phyloP scores from a whole-genome alignment of 176 grass and related monocot species.

The Pharus latifolius region DNA sequence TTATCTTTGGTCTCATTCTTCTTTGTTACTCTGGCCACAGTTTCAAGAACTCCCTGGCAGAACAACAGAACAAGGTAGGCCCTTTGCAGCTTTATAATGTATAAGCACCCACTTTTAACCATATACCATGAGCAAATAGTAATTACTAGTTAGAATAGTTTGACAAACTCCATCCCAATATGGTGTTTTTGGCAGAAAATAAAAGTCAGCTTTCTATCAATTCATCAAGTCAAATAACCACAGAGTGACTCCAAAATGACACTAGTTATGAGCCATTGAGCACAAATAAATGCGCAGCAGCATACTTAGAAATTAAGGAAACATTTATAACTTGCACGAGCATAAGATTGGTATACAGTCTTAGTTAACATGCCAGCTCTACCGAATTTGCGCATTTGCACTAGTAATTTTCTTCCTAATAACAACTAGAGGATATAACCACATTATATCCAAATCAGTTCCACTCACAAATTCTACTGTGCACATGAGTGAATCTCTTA shows the following conservation, averaged over 20 bases:
- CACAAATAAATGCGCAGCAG: too few relatives aligned
- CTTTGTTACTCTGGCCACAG: constrained; percentile 87
- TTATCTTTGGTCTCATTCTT: constrained; percentile 99
- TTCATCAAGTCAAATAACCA: not conserved
- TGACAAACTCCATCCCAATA: not conserved
- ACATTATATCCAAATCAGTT: not conserved
- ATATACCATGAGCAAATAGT: not conserved
- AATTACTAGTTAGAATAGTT: not conserved
- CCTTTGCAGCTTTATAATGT: not conserved
- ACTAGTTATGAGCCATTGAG: too few relatives aligned
- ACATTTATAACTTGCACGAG: not conserved
- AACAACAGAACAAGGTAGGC: constrained; percentile 14
- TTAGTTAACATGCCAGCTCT: not conserved
- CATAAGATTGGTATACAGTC: not conserved
- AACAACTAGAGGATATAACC: too few relatives aligned
- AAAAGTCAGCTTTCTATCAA: constrained; percentile 5
- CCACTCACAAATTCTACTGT: not conserved
- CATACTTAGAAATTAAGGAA: not conserved
- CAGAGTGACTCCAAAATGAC: not conserved
- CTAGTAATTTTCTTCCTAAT: too few relatives aligned
- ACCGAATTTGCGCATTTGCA: not conserved
- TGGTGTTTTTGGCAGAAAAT: constrained; percentile 12
- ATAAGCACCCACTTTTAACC: not conserved
- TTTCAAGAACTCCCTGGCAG: constrained; percentile 82
- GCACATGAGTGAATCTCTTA: not conserved